A percentile compares a stretch with the other conserved stretches of the same genome.
Conservation (phyloP, 2,329 filamentous ascomycete species). For the Polychaeton citri region DNA sequence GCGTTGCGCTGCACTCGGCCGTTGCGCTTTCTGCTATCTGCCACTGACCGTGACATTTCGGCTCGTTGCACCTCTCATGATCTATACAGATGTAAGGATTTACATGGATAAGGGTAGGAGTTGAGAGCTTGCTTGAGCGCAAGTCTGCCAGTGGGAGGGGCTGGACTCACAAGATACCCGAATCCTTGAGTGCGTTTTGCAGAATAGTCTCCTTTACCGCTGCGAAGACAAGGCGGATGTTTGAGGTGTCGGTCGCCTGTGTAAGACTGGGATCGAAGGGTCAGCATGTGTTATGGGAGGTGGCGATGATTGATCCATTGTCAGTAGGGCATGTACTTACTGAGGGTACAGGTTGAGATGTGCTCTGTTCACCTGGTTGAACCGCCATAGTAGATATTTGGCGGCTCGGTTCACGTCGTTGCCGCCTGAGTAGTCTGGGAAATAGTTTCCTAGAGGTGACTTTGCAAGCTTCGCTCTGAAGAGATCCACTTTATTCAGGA, state of each 20-base stretch:
- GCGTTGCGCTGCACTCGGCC: too few species aligned
- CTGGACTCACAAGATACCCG: constrained; percentile 63
- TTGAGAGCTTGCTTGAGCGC: too few species aligned
- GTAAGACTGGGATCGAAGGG: constrained; percentile 53
- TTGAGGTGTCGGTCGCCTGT: constrained; percentile 96
- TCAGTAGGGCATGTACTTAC: constrained; percentile 43
- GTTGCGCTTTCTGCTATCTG: too few species aligned
- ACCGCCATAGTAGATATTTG: constrained; percentile 95
- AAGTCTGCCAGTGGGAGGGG: too few species aligned
- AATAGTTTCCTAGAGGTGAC: constrained; percentile 86
- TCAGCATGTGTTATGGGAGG: constrained; percentile 5
- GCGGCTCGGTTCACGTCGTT: constrained; percentile 97
- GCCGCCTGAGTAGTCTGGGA: constrained; percentile 93
- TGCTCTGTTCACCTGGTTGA: constrained; percentile 94
- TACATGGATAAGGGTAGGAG: too few species aligned
- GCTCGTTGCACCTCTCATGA: too few species aligned
- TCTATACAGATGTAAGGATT: too few species aligned
- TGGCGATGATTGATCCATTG: neutral
- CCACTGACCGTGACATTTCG: too few species aligned
- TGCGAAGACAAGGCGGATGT: constrained; percentile 93
- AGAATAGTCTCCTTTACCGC: constrained; percentile 98
- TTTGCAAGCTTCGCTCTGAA: constrained; percentile 89
- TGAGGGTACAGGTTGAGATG: constrained; percentile 96
- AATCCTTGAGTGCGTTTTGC: constrained; percentile 96
- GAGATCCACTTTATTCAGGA: constrained; percentile 97